Base-by-base conservation (phyloP, 1,284 basidiomycete species). In the Xerocomus minutiporus region DNA sequence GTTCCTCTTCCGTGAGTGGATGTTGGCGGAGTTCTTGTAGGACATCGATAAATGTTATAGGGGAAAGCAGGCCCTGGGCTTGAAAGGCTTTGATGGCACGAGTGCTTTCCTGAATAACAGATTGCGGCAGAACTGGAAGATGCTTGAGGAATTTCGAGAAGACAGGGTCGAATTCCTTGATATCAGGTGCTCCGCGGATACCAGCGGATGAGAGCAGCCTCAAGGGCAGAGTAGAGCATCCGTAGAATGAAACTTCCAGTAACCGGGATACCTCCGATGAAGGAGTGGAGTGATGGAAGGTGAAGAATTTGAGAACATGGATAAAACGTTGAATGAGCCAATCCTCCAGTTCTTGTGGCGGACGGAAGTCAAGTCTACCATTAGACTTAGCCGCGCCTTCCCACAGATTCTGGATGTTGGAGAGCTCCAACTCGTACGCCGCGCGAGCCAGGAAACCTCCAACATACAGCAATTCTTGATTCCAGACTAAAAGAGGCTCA, bases 231-330 rank as follows among this genome's bases (percentile, higher is more conserved):
- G 69, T 56, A 1, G 75, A 71, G 57, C 88, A 91, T 1, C 75
- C 71, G 66, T 97, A 98, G 71, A 98, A 98, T 1, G 87, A 83
- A 0, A 78, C 73, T 68, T 95, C 89, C 54, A 97, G 78, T 11
- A 84, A 71, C n/a, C 73, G 73, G 0, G 91, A 86, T n/a, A 99
- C 91, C 46, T 91, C 82, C 1, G 83, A 70, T 0, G 92, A 93
- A 0, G 96, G 97, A 0, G 94, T 95, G 0, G 94, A 95, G 1
- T 79, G 73, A 58, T 86, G 79, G 70, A 93, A 97, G 1, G 88
- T 88, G 76, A 97, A 93, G 73, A 98, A 93, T 58, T 85, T 86
- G 57, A 98, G 78, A 5, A 87, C 82, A 62, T 99, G 95, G 13
- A 95, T 73, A 9, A 86, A 88, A 9, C 86, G 80, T 20, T 72